A percentile compares a stretch with the other conserved stretches of the same genome.
phyloP scores from a whole-genome alignment of 805 yeast species.

The Suhomyces pyralidae region DNA sequence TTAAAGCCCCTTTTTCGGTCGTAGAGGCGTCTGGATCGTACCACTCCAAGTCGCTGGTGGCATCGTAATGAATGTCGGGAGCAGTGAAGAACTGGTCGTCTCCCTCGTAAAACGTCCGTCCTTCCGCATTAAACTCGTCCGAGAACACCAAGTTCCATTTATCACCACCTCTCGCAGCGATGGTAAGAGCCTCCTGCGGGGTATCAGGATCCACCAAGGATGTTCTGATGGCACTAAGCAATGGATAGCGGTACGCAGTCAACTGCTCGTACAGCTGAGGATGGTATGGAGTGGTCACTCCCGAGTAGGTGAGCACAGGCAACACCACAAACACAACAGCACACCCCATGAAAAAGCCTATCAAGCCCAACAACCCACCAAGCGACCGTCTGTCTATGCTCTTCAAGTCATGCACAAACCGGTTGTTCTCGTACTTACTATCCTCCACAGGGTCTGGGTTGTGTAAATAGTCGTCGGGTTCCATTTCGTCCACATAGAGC shows the following conservation, averaged over 20 bases:
- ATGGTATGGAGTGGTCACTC: constrained; percentile 40
- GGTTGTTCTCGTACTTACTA: constrained; percentile 73
- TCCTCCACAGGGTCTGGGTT: constrained; percentile 95
- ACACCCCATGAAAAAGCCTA: constrained; percentile 57
- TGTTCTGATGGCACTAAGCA: constrained; percentile 35
- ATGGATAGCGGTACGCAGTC: constrained; percentile 42
- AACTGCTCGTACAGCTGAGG: constrained; percentile 43
- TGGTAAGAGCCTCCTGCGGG: constrained; percentile 27
- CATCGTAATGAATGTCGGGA: constrained; percentile 39
- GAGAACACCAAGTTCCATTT: constrained; percentile 38
- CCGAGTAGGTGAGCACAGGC: constrained; percentile 84
- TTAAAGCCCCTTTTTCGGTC: constrained; percentile 37
- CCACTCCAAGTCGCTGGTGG: constrained; percentile 45
- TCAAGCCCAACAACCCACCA: constrained; percentile 60
- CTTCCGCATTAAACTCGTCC: constrained; percentile 44
- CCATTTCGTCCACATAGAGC: constrained; percentile 85
- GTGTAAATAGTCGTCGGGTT: constrained; percentile 90
- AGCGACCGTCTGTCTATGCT: constrained; percentile 60
- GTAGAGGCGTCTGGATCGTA: constrained; percentile 43
- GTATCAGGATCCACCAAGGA: constrained; percentile 41
- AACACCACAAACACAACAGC: constrained; percentile 68
- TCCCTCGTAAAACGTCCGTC: constrained; percentile 42
- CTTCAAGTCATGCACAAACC: constrained; percentile 63
- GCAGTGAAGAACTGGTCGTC: constrained; percentile 45
- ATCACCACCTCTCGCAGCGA: constrained; percentile 23